Evolutionary conservation across 129 eudicot genomes (phyloP).

Genomic region (Artemisia annua): DNA sequence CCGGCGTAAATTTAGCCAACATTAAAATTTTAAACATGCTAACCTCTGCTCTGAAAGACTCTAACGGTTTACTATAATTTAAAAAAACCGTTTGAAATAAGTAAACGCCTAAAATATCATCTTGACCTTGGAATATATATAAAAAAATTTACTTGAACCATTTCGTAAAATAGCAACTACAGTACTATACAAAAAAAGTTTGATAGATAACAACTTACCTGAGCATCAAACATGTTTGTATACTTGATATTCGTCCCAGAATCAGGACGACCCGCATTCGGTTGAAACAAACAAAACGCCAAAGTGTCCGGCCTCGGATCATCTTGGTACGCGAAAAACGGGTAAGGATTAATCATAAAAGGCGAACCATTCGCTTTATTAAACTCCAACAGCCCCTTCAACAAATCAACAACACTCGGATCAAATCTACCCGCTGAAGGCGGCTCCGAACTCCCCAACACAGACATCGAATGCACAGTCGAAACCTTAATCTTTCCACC

Average conservation of each 20-base stretch:
- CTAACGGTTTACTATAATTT: too few species aligned
- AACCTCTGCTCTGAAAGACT: too few species aligned
- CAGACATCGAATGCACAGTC: conserved; percentile 77
- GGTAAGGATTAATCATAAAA: conserved; percentile 80
- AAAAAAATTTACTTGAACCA: too few species aligned
- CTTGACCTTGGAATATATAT: too few species aligned
- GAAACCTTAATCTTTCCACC: conserved; percentile 77
- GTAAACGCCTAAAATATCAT: too few species aligned
- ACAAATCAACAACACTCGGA: conserved; percentile 38
- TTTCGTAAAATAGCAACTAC: too few species aligned
- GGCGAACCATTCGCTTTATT: conserved; percentile 63
- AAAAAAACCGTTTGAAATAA: too few species aligned
- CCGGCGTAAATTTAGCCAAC: too few species aligned
- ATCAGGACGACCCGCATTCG: conserved; percentile 80
- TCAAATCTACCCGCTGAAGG: conserved; percentile 84
- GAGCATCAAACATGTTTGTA: conserved; percentile 94
- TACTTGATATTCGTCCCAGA: conserved; percentile 70
- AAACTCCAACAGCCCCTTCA: conserved; percentile 67
- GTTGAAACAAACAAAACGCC: conserved; percentile 78
- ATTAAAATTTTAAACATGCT: too few species aligned
- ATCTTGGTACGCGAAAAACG: conserved; percentile 80
- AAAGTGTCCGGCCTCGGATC: conserved; percentile 79
- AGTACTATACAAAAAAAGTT: too few species aligned
- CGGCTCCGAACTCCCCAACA: conserved; percentile 72
- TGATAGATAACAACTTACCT: conserved; percentile 58